phyloP scores from a whole-genome alignment of 176 grass and related monocot species.

The Bromus sterilis region DNA sequence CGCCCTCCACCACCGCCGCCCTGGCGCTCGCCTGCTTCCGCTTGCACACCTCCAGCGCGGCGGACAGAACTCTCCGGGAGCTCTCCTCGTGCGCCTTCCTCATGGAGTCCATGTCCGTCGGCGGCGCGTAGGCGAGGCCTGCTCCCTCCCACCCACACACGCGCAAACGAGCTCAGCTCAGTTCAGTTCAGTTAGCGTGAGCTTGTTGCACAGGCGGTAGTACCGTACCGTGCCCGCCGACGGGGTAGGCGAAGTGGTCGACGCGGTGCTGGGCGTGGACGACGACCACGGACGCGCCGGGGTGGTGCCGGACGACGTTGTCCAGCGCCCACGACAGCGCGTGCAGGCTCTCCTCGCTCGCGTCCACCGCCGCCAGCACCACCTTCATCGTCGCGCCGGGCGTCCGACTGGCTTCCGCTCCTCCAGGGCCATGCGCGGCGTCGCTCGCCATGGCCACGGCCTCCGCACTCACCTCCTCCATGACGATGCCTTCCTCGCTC shows the following conservation, averaged over 20 bases:
- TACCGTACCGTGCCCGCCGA: conserved; percentile 30
- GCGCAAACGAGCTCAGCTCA: not conserved
- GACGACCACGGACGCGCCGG: conserved; percentile 40
- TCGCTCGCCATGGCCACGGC: not conserved
- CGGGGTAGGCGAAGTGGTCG: conserved; percentile 58
- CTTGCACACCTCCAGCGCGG: conserved; percentile 43
- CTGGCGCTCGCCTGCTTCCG: conserved; percentile 31
- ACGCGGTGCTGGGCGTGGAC: conserved; percentile 48
- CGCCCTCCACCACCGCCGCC: conserved; percentile 56
- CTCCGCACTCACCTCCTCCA: conserved; percentile 9
- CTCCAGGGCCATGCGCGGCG: not conserved
- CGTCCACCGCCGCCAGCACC: conserved; percentile 66
- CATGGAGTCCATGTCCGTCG: conserved; percentile 33
- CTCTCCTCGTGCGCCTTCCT: conserved; percentile 54
- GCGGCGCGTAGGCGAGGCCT: conserved; percentile 32
- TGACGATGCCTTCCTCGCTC: not conserved
- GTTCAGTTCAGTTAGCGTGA: not conserved
- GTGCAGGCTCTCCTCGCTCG: conserved; percentile 70
- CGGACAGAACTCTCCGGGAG: conserved; percentile 31
- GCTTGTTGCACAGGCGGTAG: too few species aligned
- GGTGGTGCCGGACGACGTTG: conserved; percentile 24
- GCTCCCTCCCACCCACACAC: not conserved
- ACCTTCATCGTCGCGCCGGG: conserved; percentile 38
- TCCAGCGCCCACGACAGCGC: conserved; percentile 76
- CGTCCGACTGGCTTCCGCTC: not conserved